Percentiles rank a stretch among this genome's conserved stretches.
Conservation (phyloP, 441 rosid species). For the Jatropha podagrica region DNA sequence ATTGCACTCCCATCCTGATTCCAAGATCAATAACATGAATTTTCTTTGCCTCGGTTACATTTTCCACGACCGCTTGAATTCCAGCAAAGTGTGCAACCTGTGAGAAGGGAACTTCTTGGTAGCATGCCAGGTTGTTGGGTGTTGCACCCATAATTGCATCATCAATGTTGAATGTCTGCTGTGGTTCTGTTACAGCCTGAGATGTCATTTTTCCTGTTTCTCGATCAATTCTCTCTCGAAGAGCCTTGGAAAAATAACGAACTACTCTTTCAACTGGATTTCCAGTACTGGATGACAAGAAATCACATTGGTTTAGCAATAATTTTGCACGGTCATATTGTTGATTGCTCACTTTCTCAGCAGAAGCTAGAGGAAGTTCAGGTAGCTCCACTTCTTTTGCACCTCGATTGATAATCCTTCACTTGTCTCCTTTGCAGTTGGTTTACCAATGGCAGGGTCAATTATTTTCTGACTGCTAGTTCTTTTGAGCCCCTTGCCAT, state of each 20-base stretch:
- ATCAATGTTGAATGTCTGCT: constrained; percentile 16
- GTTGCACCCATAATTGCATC: constrained; percentile 21
- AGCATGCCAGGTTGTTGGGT: constrained; percentile 25
- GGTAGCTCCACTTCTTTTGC: constrained; percentile 41
- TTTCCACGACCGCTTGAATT: constrained; percentile 52
- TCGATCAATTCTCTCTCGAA: constrained; percentile 45
- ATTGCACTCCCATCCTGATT: constrained; percentile 44
- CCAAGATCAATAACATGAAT: constrained; percentile 49
- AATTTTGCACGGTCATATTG: constrained; percentile 43
- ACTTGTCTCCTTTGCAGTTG: neutral
- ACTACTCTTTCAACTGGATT: constrained; percentile 50
- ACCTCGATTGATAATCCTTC: constrained; percentile 27
- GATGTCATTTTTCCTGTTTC: constrained; percentile 33
- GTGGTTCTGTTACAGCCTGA: constrained; percentile 3
- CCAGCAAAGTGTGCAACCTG: constrained; percentile 42
- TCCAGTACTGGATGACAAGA: constrained; percentile 34
- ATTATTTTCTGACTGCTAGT: constrained; percentile 1
- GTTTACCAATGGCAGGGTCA: constrained; percentile 12
- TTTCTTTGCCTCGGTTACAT: constrained; percentile 37
- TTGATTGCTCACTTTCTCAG: constrained; percentile 42
- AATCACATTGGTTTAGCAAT: constrained; percentile 41
- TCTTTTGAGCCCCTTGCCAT: constrained; percentile 6
- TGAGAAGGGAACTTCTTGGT: constrained; percentile 37
- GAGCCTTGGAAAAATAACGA: constrained; percentile 46
- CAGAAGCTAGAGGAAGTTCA: constrained; percentile 41